Base-by-base conservation (phyloP, 2,329 filamentous ascomycete genomes). In the Cladosporium sp. region DNA sequence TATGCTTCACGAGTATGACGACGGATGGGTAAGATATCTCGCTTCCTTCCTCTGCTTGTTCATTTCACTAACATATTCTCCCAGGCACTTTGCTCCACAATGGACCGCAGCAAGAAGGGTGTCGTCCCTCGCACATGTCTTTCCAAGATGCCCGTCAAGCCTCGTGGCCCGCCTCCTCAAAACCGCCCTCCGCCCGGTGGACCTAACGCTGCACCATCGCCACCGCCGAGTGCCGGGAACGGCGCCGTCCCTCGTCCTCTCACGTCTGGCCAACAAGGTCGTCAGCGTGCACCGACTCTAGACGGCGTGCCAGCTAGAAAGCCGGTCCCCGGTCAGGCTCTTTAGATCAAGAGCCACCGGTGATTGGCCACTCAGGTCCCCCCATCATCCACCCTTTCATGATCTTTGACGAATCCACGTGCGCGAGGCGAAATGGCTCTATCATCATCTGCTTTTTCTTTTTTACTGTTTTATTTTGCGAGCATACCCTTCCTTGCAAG, bases 1-100 rank as follows among this genome's bases (percentile, higher is more conserved):
- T 56, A 75, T 98, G 56, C 76, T 97, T 46, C 92, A 97, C 64
- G 91, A 95, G 70, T 98, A 97, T 62, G 93, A 98, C 65, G 93
- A 98, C 71, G 93, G 93, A 62, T 98, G 93, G 93, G 88, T 92
- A 79, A 79, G 86, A 78, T 27, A 13, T 50, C 15, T 16, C 13
- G 7, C 16, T 20, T 22, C 8, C 8, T 8, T 20, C 25, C 32
- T 29, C 13, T 11, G 6, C 8, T 22, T 40, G 9, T 36, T 5
- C 13, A 32, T 29, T 6, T 25, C n/a, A 5, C 41, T 20, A 22
- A 39, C 12, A 22, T 35, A 51, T 43, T 49, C 18, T 52, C 46
- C 5, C 57, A 91, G 88, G 88, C 91, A 63, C 87, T 97, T 49
- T 96, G 90, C 69, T 86, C 90, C 59, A 86, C 85, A 57, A 84